These are phyloP conservation scores for Tephrocybe rancida DNA, from an alignment of 768 basidiomycete genomes.

Conservation along the genomic window DNA sequence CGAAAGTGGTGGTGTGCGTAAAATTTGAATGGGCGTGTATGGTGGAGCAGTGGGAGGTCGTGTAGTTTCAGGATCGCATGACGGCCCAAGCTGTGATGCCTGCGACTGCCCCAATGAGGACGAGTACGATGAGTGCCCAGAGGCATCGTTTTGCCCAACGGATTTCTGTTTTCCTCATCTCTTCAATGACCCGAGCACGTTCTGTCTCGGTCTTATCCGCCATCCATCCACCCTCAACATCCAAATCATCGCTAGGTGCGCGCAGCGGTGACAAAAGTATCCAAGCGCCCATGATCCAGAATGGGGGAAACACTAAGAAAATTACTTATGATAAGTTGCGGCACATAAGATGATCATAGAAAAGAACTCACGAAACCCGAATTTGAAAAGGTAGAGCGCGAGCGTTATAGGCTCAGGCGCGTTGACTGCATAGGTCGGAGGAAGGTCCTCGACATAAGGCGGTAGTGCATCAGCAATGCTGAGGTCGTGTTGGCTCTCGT, in stretches of 20 bases:
- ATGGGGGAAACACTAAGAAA: conserved; percentile 56
- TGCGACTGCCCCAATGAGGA: conserved; percentile 34
- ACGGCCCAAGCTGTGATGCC: conserved; percentile 36
- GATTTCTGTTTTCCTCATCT: conserved; percentile 49
- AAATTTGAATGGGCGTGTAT: background rate
- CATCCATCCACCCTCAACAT: conserved; percentile 47
- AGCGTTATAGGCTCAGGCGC: conserved; percentile 53
- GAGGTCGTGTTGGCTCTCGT: conserved; percentile 43
- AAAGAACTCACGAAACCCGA: conserved; percentile 55
- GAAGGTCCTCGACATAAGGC: conserved; percentile 46
- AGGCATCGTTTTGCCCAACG: conserved; percentile 63
- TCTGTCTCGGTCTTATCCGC: conserved; percentile 57
- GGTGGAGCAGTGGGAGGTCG: background rate
- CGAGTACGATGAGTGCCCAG: conserved; percentile 50
- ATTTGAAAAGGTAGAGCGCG: conserved; percentile 63
- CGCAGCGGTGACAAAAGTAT: conserved; percentile 58
- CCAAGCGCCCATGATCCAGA: conserved; percentile 61
- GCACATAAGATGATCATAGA: background rate
- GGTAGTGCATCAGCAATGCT: conserved; percentile 38
- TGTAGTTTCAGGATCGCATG: conserved; percentile 17
- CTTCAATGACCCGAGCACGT: conserved; percentile 43
- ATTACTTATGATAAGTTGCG: background rate
- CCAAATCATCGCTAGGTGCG: conserved; percentile 32
- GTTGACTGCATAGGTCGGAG: conserved; percentile 34
- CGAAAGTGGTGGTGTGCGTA: background rate